Base-by-base conservation (phyloP, 805 yeast species). In the Metschnikowia lachancei region DNA sequence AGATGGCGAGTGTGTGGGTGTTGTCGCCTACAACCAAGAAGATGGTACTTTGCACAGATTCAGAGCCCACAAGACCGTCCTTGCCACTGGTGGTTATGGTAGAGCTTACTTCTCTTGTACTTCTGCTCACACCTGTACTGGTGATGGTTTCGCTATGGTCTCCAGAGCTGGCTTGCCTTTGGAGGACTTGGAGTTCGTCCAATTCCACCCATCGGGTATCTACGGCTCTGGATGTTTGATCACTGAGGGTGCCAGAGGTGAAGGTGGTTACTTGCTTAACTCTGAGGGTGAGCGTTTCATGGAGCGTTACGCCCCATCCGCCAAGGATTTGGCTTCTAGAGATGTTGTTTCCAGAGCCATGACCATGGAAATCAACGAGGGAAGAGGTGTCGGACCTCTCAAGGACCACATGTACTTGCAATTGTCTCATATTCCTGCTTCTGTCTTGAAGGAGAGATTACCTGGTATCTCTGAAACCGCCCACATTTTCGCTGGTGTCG, bases 401-500 rank as follows among this genome's bases (percentile, higher is more conserved):
- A 87, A 87, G 74, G 99, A 92, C 72, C 99, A 94, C 80, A 87
- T 94, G 82, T 84, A 66, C 78, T 80, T 92, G 68, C 99, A 92
- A 77, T 81, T 92, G 68, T 83, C 91, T 48, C 99, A 92, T 68
- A 76, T 92, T 64, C 99, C 99, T 44, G 85, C 97, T 36, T 73
- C 85, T 46, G 97, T 92, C 39, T 77, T 92, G 64, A 80, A 88
- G 67, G 97, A 91, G 77, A 86, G 99, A 78, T 80, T 92, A 63
- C 99, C 99, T 60, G 99, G 99, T 85, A 92, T 92, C 61, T 92
- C 98, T 55, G 97, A 92, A 76, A 92, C 99, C 50, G 98, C 99
- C 38, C 85, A 90, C 56, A 92, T 92, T 70, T 92, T 92, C 64
- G 98, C 99, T 40, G 99, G 99, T 79, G 99, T 92, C 56, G 99